These are phyloP conservation scores for Pseudogymnoascus sp. DNA, from an alignment of 2,329 filamentous ascomycete genomes.

Conservation along the genomic window DNA sequence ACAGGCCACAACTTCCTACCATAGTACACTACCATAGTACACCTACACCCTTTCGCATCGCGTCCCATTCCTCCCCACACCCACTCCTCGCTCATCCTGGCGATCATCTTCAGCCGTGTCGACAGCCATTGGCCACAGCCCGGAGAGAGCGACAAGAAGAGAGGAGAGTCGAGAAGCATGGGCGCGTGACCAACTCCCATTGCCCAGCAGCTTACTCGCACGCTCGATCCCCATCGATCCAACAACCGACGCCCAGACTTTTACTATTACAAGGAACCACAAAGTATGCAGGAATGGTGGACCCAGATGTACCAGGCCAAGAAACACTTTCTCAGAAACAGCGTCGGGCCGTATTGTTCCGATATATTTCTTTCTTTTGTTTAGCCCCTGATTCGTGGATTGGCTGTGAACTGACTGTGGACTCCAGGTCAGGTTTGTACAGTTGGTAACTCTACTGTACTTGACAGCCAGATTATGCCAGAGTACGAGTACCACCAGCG, in stretches of 20 bases:
- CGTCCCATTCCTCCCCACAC: background rate
- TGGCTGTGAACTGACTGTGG: background rate
- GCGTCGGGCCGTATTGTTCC: background rate
- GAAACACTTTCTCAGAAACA: background rate
- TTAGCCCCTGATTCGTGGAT: background rate
- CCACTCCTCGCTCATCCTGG: background rate
- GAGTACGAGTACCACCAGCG: background rate
- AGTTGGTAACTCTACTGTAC: background rate
- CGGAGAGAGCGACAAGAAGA: background rate
- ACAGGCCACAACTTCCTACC: background rate
- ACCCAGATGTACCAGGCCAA: background rate
- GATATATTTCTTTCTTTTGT: constrained; percentile 1
- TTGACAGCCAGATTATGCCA: background rate
- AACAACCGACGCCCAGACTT: constrained; percentile 5
- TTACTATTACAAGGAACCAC: background rate
- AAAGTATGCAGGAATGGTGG: background rate
- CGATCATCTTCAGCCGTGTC: background rate
- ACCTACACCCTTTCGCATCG: background rate
- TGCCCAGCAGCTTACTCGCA: background rate
- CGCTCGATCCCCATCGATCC: background rate
- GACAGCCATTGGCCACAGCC: background rate
- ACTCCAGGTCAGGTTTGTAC: no score
- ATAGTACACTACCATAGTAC: no score
- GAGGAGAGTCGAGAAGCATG: background rate
- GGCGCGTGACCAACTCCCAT: background rate